Conservation (phyloP, 2,329 filamentous ascomycete genomes). For the Epichloe glyceriae region DNA sequence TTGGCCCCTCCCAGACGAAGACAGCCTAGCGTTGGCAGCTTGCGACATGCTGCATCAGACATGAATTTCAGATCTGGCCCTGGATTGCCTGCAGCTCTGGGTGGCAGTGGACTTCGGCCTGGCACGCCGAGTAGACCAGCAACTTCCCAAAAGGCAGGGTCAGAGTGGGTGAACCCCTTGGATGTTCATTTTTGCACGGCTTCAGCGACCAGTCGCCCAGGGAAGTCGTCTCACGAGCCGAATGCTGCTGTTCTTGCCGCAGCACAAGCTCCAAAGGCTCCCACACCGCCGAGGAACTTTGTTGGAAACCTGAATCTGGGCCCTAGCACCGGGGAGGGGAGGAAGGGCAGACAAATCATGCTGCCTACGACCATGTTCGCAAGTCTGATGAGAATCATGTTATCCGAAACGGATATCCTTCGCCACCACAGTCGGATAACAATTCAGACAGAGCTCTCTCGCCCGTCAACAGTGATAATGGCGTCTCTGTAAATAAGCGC, state of each 20-base stretch:
- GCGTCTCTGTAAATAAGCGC: slow-evolving; percentile 11
- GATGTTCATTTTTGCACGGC: slow-evolving; percentile 30
- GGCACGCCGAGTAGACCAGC: slow-evolving; percentile 12
- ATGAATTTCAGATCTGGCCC: slow-evolving; percentile 19
- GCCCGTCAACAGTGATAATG: slow-evolving; percentile 7
- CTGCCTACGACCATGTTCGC: not conserved
- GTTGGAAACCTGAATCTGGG: slow-evolving; percentile 29
- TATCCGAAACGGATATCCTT: slow-evolving; percentile 18
- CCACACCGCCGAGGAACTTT: slow-evolving; percentile 21
- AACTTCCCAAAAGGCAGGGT: slow-evolving; percentile 23
- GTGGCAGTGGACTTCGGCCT: slow-evolving; percentile 17
- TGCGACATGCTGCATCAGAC: slow-evolving; percentile 26
- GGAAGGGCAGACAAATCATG: not conserved
- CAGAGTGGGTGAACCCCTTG: slow-evolving; percentile 33
- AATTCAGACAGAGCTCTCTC: slow-evolving; percentile 13
- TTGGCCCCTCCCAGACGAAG: slow-evolving; percentile 20
- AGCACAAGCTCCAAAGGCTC: not conserved
- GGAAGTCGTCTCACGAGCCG: not conserved
- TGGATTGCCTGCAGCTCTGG: slow-evolving; percentile 21
- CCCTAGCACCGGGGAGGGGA: slow-evolving; percentile 7
- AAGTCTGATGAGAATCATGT: not conserved
- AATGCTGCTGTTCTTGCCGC: not conserved
- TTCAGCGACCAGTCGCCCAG: slow-evolving; percentile 8
- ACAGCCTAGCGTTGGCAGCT: slow-evolving; percentile 14
- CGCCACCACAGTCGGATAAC: slow-evolving; percentile 24